Percentiles rank a stretch among this genome's conserved stretches.
phyloP scores from a whole-genome alignment of 2,329 filamentous ascomycete species.

The Sporothrix dimorphospora region DNA sequence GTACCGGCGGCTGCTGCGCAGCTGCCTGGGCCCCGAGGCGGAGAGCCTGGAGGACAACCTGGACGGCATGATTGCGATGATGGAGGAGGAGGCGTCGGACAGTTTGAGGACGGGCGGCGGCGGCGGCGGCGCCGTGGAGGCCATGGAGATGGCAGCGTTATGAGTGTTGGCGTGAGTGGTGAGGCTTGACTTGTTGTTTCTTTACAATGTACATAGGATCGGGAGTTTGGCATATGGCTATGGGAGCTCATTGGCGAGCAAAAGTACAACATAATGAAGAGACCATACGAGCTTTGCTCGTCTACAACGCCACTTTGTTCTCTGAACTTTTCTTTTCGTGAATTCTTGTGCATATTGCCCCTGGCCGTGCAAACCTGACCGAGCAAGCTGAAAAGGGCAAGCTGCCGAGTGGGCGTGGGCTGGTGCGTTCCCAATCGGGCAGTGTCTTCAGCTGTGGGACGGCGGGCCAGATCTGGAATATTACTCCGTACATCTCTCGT shows the following conservation, averaged over 20 bases:
- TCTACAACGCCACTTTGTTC: too few species aligned
- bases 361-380: too few species aligned
- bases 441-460: neutral
- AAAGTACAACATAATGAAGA: neutral
- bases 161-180: neutral
- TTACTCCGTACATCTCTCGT: neutral
- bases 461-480: neutral
- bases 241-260: neutral
- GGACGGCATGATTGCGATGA: constrained; percentile 63
- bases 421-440: neutral
- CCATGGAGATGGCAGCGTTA: constrained; percentile 32
- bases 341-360: neutral
- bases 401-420: neutral
- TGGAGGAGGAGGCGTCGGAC: constrained; percentile 63
- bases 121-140: constrained; percentile 20
- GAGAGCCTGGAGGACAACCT: constrained; percentile 69
- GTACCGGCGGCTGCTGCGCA: constrained; percentile 70
- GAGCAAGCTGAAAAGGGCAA: constrained; percentile 16
- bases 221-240: neutral
- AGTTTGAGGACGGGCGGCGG: constrained; percentile 34
- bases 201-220: neutral
- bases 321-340: too few species aligned
- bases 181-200: neutral
- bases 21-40: constrained; percentile 69
- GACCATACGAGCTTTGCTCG: neutral